Percentiles rank a stretch among this genome's conserved stretches.
Conservation (phyloP, 495 filamentous ascomycete genomes). For the Aspergillus bertholletiae region DNA sequence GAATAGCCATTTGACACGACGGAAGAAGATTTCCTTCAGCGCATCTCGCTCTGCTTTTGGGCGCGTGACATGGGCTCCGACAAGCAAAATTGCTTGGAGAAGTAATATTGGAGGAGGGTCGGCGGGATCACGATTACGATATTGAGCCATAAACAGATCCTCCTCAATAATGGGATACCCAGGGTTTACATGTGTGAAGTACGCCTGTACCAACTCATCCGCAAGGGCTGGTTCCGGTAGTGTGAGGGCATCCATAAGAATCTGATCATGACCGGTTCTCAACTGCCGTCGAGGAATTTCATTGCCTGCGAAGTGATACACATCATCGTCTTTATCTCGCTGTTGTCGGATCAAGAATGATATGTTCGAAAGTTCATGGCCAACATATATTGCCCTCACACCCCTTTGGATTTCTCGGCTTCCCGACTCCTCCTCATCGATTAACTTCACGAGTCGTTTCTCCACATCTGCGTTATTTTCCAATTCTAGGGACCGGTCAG, state of each 20-base stretch:
- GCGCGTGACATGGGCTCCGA: constrained; percentile 43
- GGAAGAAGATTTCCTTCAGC: constrained; percentile 46
- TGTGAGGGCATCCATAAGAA: constrained; percentile 46
- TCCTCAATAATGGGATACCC: constrained; percentile 46
- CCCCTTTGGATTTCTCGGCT: constrained; percentile 42
- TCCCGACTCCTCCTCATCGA: constrained; percentile 43
- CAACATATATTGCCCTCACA: constrained; percentile 47
- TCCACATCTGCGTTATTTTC: constrained; percentile 39
- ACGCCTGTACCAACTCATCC: constrained; percentile 46
- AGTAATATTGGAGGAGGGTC: constrained; percentile 44
- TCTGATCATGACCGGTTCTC: constrained; percentile 44
- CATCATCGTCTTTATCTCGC: constrained; percentile 42
- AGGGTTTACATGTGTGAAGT: constrained; percentile 42
- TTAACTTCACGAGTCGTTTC: constrained; percentile 42
- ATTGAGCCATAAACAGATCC: constrained; percentile 45
- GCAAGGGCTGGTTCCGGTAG: constrained; percentile 42
- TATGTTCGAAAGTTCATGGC: constrained; percentile 50
- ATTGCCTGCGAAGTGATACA: constrained; percentile 47
- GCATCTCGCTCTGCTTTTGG: constrained; percentile 38
- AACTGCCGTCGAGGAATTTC: constrained; percentile 44
- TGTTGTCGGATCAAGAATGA: constrained; percentile 50
- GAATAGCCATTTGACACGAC: constrained; percentile 46
- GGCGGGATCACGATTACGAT: constrained; percentile 42
- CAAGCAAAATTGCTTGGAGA: constrained; percentile 43
- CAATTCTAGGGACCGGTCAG: constrained; percentile 24